Evolutionary conservation across 768 basidiomycete species (phyloP).

Genomic region (Hypsizygus marmoreus): DNA sequence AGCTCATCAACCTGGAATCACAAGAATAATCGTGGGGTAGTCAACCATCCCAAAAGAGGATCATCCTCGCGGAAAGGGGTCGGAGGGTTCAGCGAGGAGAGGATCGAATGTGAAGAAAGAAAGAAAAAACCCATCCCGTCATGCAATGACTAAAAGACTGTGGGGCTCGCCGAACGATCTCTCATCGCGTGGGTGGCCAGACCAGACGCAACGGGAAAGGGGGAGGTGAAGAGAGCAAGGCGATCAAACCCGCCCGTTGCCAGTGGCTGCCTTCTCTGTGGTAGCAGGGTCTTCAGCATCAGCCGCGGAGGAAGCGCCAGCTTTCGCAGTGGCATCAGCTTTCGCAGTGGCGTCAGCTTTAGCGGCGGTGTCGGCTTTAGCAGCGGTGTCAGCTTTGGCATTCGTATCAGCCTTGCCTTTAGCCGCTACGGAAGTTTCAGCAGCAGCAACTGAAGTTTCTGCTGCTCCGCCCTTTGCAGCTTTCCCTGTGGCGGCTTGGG

Average conservation of each 20-base stretch:
- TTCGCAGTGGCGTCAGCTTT: slow-evolving; percentile 1
- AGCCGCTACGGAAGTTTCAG: too few relatives aligned
- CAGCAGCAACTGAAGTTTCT: too few relatives aligned
- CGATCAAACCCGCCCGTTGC: neutral
- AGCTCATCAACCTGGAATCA: neutral
- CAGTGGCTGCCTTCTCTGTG: neutral
- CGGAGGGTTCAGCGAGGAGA: too few relatives aligned
- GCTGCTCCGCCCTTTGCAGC: neutral
- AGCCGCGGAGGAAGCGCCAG: neutral
- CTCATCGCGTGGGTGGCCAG: neutral
- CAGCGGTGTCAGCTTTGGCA: neutral
- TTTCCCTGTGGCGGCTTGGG: slow-evolving; percentile 6
- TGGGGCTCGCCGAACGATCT: slow-evolving; percentile 7
- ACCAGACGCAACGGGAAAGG: neutral
- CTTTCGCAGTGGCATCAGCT: neutral
- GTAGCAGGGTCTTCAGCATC: neutral
- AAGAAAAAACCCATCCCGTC: neutral
- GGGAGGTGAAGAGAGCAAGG: neutral
- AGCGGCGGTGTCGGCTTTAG: neutral
- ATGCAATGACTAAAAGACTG: slow-evolving; percentile 13
- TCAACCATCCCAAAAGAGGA: slow-evolving; percentile 3
- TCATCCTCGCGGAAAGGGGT: neutral
- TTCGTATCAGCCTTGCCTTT: neutral
- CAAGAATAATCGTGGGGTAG: neutral
- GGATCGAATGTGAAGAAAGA: neutral